Evolutionary conservation across 2,329 filamentous ascomycete species (phyloP), one percentile per base, ranked within the genome.

Genomic region (Alternaria panax): DNA sequence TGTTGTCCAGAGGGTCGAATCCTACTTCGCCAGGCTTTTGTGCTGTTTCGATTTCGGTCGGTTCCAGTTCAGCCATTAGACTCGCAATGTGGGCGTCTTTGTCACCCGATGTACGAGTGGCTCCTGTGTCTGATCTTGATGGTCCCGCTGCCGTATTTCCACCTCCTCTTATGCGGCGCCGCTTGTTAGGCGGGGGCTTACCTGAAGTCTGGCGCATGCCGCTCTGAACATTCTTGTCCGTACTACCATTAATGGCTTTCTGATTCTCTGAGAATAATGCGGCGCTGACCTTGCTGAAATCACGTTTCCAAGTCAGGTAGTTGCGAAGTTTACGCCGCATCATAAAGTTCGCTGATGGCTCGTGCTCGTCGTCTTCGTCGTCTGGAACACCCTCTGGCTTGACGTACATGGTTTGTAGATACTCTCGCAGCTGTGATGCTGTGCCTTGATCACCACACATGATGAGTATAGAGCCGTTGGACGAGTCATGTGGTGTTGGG

Each of bases 371-470:
- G 3, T 84, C 83, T 5, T 84, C 80, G 4, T 82, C 79, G 5
- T 79, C 76, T 6, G 82, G 63, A 5, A 66, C 65, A n/a, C 65
- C 71, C 36, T 79, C 74, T 53, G 88, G 84, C 54, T 86, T 87
- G 27, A 93, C 85, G 72, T 96, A 88, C 92, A 97, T 97, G 7
- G 88, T 93, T 75, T 96, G 91, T 20, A 99, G 81, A 74, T 94
- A 98, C 75, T 98, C 94, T 64, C 92, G 88, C 41, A 99, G 82
- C 70, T 99, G 95, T 14, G 90, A 87, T 72, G 92, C 96, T 8
- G 92, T 96, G 56, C 89, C 88, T 57, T 91, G 88, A 70, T 96
- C 94, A 25, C 90, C 90, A 74, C 94, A 98, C 95, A 99, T 98
- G 75, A 99, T 92, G 32, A 99, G 81, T 50, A 97, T 92, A 2